phyloP scores from a whole-genome alignment of 305 asterid species.

The Fraxinus angustifolia region DNA sequence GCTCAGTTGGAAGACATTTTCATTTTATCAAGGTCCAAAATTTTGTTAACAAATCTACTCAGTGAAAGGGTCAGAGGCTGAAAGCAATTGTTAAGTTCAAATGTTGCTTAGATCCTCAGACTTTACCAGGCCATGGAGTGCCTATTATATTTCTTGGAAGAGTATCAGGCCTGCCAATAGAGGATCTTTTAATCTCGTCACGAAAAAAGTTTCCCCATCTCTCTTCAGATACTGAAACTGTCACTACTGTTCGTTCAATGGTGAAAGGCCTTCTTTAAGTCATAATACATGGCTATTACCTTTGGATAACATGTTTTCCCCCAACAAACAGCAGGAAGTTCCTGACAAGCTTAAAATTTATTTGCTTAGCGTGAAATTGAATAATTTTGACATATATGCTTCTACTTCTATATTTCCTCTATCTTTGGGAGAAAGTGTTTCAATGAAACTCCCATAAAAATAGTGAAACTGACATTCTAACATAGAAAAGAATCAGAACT shows the following conservation, averaged over 20 bases:
- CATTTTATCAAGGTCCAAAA: background rate
- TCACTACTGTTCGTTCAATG: background rate
- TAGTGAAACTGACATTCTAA: conserved; percentile 3
- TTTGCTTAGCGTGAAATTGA: conserved; percentile 5
- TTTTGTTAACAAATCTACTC: background rate
- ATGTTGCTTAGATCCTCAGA: background rate
- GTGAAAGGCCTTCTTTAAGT: background rate
- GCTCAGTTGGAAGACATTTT: background rate
- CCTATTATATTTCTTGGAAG: background rate
- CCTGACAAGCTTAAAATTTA: background rate
- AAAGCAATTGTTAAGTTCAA: background rate
- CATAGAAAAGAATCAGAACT: background rate
- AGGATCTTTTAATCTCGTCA: background rate
- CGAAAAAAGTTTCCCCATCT: background rate
- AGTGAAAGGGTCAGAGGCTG: background rate
- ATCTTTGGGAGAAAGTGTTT: background rate
- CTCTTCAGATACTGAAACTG: background rate
- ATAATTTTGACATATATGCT: background rate
- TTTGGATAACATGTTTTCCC: background rate
- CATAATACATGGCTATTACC: background rate
- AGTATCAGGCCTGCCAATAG: background rate
- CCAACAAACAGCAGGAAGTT: background rate
- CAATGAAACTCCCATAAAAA: background rate
- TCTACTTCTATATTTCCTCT: background rate
- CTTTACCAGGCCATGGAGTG: background rate